Base-by-base conservation (phyloP, 768 basidiomycete genomes). In the Podaxis sp. region DNA sequence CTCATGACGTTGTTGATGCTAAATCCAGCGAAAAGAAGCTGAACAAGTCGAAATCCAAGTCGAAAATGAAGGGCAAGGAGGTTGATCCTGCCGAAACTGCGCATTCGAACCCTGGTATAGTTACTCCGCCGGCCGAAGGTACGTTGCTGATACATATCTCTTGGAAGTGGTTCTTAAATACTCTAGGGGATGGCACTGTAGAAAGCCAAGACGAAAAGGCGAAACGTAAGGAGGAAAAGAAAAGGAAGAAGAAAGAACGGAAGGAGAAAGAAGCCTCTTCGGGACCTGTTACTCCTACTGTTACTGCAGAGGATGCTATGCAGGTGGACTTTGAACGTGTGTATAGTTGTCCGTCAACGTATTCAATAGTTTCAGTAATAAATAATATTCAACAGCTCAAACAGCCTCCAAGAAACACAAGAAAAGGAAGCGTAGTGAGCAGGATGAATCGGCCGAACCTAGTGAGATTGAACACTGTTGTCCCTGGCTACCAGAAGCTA, bases 341-440 rank as follows among this genome's bases (percentile, higher is more conserved):
- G 68, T 64, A 55, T 61, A 47, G 38, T 25, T 28, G 37, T 42
- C 25, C 9, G 27, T 50, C 10, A 52, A 48, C 44, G 11, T 25
- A 35, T 32, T 21, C 44, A 27, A 23, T 42, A 44, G 16, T 27
- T 28, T 54, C 25, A 52, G 16, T 5, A 50, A 44, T 47, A 32
- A 50, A 52, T 42, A 57, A 47, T n/a, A 54, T 51, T 46, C 54
- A 56, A n/a, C 50, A 50, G 55, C 40, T 2, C 47, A 55, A 62
- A 47, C 59, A 36, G 57, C 64, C 55, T 55, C 66, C 37, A 68
- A 73, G 67, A 73, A 71, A 59, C 70, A 67, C 52, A 70, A 67
- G 61, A 72, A 71, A 55, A 67, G 65, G 37, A 66, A 57, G 37
- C 62, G 60, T 4, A 28, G 46, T 2, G 69, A 65, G 27, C 64